A percentile compares a stretch with the other conserved stretches of the same genome.
phyloP scores from a whole-genome alignment of 495 filamentous ascomycete species.

The Neurospora sp. region DNA sequence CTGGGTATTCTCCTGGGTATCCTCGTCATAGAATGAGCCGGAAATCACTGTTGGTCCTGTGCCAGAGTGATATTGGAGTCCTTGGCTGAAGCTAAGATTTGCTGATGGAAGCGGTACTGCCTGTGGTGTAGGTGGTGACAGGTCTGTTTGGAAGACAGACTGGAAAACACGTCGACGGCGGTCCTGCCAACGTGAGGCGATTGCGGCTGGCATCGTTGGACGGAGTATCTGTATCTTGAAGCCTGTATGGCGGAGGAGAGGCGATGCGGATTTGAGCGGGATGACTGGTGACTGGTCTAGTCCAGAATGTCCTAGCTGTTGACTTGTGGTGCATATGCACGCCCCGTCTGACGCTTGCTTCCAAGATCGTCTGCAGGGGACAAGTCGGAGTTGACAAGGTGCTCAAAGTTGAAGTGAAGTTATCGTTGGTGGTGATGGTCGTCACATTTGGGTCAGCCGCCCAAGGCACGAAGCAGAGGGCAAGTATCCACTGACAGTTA shows the following conservation, averaged over 20 bases:
- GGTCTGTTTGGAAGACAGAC: constrained; percentile 39
- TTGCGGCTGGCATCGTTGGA: constrained; percentile 15
- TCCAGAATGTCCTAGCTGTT: not conserved
- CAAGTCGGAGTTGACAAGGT: not conserved
- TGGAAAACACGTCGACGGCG: constrained; percentile 35
- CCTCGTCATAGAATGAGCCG: constrained; percentile 4
- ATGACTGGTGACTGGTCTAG: not conserved
- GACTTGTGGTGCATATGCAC: not conserved
- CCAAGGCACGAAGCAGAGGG: not conserved
- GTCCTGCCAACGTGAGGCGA: constrained; percentile 28
- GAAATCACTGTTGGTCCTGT: constrained; percentile 2
- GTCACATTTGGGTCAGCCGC: not conserved
- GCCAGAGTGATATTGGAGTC: constrained; percentile 1
- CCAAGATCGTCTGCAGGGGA: not conserved
- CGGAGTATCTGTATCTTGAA: not conserved
- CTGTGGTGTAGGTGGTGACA: constrained; percentile 34
- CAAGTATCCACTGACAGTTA: not conserved
- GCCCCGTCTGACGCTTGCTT: not conserved
- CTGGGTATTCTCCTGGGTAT: constrained; percentile 1
- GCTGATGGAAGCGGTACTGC: constrained; percentile 23
- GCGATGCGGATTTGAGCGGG: not conserved
- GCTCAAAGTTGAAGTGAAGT: not conserved
- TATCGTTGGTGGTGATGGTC: not conserved
- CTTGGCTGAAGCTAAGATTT: not conserved
- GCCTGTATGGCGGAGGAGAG: not conserved